Base-by-base conservation (phyloP, 768 basidiomycete genomes). In the Tulasnella sp. region DNA sequence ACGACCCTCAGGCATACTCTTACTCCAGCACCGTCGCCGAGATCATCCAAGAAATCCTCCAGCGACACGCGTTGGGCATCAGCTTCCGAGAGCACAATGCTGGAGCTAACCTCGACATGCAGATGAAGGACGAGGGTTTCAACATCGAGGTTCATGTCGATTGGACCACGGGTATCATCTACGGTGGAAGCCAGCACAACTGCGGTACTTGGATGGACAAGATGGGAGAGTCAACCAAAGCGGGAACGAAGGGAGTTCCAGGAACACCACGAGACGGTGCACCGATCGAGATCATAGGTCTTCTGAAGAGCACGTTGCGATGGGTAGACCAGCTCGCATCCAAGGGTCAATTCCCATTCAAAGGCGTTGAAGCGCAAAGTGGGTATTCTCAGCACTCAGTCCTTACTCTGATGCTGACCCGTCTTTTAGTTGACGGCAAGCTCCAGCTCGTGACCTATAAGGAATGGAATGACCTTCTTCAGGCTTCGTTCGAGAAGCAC, bases 181-280 rank as follows among this genome's bases (percentile, higher is more conserved):
- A 90, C 79, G 98, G 98, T 37, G 98, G 98, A 10, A 99, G 91
- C 83, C 85, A 85, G 77, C 84, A 88, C 82, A 97, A 97, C 81
- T 96, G 95, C 83, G 95, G 95, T 15, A 96, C 95, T 0, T 97
- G 95, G 95, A 95, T 95, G 95, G 95, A 97, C 86, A 97, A 97
- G 88, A 96, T 96, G 95, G 98, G 98, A 67, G 95, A 97, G 83
- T 95, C 93, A 2, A 87, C 86, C 79, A 93, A 90, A 81, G 97
- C 98, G 5, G 94, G 95, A 1, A 98, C 92, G 75, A 98, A 96
- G 84, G 98, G 98, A 39, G 84, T 92, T 40, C 98, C 98, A n/a
- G 98, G 95, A 13, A 97, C 96, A 0, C 96, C 98, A 0, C 88
- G 98, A 80, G 96, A 99, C 82, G 98, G 98, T 11, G 93, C 97